Conservation (phyloP, 163 green algal species). For the Scenedesmus sp. region DNA sequence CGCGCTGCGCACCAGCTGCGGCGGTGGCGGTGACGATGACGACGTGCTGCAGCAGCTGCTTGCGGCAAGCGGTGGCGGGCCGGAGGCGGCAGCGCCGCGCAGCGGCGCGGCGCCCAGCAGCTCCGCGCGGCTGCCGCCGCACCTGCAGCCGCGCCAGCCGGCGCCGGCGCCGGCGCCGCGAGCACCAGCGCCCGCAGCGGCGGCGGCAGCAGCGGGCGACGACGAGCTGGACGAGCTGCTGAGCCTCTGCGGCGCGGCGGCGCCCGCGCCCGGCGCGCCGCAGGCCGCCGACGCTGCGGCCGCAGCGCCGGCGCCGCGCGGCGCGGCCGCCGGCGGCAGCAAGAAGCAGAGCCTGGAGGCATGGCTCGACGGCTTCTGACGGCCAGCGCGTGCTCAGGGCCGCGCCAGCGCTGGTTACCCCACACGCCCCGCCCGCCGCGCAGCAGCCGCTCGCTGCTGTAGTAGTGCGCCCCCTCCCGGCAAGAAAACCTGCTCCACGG, state of each 20-base stretch:
- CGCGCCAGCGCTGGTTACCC: neutral
- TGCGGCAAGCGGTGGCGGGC: too few species aligned
- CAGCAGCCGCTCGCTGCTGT: neutral
- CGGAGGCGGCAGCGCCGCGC: neutral
- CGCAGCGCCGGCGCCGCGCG: neutral
- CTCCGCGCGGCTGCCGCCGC: neutral
- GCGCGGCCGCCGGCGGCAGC: neutral
- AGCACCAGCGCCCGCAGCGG: too few species aligned
- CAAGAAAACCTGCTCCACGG: too few species aligned
- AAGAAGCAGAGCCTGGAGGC: constrained; percentile 40
- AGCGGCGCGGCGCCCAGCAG: neutral
- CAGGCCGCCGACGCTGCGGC: neutral
- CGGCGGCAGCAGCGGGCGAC: neutral
- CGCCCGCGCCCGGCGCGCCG: neutral
- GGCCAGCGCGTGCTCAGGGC: neutral
- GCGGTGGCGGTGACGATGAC: constrained; percentile 4
- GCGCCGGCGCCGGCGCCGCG: neutral
- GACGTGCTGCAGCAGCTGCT: neutral
- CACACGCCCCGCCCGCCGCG: too few species aligned
- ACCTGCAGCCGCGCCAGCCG: neutral
- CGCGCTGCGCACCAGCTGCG: neutral
- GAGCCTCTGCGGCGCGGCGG: neutral
- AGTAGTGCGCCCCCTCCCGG: too few species aligned
- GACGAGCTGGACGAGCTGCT: constrained; percentile 12
- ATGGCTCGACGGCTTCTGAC: constrained; percentile 23